Evolutionary conservation across 352 stramenopile species (phyloP), one percentile per base, ranked within the genome.

Genomic region (Phytophthora pinifolia): DNA sequence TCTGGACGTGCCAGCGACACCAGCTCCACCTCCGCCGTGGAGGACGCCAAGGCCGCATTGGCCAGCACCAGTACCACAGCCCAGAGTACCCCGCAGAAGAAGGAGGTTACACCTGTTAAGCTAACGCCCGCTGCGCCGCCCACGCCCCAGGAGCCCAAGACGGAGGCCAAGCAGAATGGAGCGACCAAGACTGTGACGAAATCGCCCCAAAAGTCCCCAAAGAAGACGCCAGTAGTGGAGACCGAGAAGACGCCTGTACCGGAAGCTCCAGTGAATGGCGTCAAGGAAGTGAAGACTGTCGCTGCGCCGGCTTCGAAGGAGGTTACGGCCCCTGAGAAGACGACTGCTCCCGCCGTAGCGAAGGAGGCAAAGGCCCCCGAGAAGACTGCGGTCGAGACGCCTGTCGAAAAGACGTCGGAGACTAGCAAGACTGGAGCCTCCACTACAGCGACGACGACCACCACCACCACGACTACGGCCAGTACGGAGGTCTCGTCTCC

Each of bases 81-180:
- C 13, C 57, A 74, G 45, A 71, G 57, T 17, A 74, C 62, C 3
- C 57, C 61, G 56, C 65, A 71, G 31, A 71, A 70, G 52, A 70
- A 74, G 20, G 52, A 71, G 30, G 9, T 38, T n/a, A 55, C 59
- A 2, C 31, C 48, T 30, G 15, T 25, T 1, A 57, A 53, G 37
- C 41, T 54, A 45, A 17, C 33, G 15, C 15, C 33, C n/a, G 41
- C 27, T 46, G 22, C 44, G 6, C 38, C 46, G 18, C 45, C 39
- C 15, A 44, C 34, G 10, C 46, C 54, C 1, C 47, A 46, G 13
- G 31, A 37, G 6, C 14, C 34, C 37, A 38, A 52, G 45, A 44
- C 49, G 13, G 62, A 71, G 13, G 15, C 35, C 4, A 65, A 72
- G 41, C 59, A 72, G 34, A 73, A 60, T 36, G 57, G 42, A 64